Evolutionary conservation across 768 basidiomycete species (phyloP), one percentile per base, ranked within the genome.

Genomic region (Pilatotrama ljubarskyi): DNA sequence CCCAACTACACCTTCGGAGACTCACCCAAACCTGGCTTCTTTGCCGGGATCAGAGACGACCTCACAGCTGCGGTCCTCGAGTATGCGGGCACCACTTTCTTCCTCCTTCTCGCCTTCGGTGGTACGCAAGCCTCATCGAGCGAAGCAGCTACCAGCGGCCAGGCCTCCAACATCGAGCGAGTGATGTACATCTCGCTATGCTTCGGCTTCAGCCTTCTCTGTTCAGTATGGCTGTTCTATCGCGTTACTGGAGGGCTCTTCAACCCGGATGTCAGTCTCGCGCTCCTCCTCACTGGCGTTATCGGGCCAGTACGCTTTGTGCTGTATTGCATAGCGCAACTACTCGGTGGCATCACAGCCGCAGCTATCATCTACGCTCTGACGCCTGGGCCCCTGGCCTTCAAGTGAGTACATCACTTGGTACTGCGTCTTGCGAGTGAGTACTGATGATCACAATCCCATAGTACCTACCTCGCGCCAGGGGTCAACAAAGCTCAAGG

Each of bases 191-290:
- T 85, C 29, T 78, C 86, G 5, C 78, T 80, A 0, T 80, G 77
- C 48, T 84, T 86, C 78, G 86, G 88, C 0, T 69, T 88, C 47
- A 80, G 81, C 62, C 78, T 90, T 44, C 75, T 88, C 47, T 78
- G 84, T 42, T 82, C 83, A 2, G 85, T 81, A 8, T 90, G 87
- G 86, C 66, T 87, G 11, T 89, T 88, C 72, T 88, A 81, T 68
- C 79, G 86, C 40, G 72, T 80, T 22, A 86, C 84, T 0, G 86
- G 86, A 10, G 85, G 84, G 6, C 72, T 87, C 22, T 88, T 87
- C 72, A 90, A 88, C 62, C 86, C 85, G 0, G 76, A 85, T 59
- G 77, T 89, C 59, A 82, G 81, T 15, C 73, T 85, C 40, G 81
- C 86, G 8, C 79, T 88, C 36, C 76, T 84, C 52, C 75, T 89